phyloP scores from a whole-genome alignment of 2,329 filamentous ascomycete species.

The Didymella segeticola region DNA sequence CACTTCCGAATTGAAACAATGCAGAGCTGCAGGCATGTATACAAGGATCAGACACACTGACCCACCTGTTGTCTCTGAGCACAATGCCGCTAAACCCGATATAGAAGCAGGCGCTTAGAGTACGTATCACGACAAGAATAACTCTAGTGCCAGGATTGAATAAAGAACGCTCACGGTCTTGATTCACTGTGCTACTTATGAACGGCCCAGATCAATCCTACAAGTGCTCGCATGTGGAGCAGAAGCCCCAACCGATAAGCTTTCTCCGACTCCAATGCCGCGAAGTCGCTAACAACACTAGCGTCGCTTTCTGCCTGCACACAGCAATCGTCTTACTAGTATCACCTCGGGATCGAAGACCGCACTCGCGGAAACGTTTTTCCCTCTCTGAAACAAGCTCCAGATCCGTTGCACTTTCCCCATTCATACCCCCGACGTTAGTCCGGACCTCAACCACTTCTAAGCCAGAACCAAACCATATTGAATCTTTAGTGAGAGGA shows the following conservation, averaged over 20 bases:
- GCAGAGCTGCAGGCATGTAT: conserved; percentile 1
- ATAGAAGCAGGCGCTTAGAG: conserved; percentile 6
- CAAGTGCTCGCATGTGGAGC: conserved; percentile 24
- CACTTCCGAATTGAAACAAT: background rate
- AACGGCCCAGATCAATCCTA: conserved; percentile 23
- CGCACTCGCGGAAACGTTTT: conserved; percentile 7
- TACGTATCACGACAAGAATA: background rate
- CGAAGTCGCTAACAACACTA: conserved; percentile 12
- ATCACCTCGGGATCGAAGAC: conserved; percentile 1
- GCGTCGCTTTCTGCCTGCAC: conserved; percentile 7
- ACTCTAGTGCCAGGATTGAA: background rate
- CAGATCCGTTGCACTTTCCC: conserved; percentile 1
- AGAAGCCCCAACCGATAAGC: conserved; percentile 10
- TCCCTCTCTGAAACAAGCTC: conserved; percentile 1
- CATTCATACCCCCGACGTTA: conserved; percentile 1
- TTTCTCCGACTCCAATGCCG: conserved; percentile 6
- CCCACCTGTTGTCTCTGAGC: conserved; percentile 6
- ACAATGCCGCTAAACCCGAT: conserved; percentile 9
- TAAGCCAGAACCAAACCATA: conserved; percentile 4
- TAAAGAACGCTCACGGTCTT: conserved; percentile 14
- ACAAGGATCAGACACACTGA: conserved; percentile 7
- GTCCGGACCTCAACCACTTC: background rate
- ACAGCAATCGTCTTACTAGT: conserved; percentile 3
- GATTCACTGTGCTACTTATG: conserved; percentile 20
- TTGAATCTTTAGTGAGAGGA: conserved; percentile 19